These are phyloP conservation scores for Sporothrix curviconia DNA, from an alignment of 2,329 filamentous ascomycete species.

Conservation along the genomic window DNA sequence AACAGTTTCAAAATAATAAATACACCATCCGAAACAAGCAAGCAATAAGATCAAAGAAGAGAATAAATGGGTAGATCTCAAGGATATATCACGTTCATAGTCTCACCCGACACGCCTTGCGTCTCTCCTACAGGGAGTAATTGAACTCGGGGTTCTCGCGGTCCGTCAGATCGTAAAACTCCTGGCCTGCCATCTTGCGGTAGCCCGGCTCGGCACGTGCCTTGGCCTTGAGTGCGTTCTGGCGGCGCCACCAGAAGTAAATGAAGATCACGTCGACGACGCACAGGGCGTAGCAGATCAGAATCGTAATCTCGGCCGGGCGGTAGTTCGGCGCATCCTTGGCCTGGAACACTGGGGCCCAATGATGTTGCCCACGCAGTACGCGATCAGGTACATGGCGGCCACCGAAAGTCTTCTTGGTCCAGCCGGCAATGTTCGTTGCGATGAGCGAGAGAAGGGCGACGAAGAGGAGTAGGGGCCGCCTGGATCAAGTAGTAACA, in stretches of 20 bases:
- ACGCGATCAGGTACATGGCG: slow-evolving; percentile 46
- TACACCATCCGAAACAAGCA: too few relatives aligned
- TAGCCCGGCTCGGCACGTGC: slow-evolving; percentile 49
- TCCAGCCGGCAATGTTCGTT: slow-evolving; percentile 52
- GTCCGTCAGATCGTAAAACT: slow-evolving; percentile 62
- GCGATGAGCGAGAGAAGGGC: slow-evolving; percentile 56
- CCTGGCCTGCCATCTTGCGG: slow-evolving; percentile 57
- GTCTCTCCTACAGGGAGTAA: slow-evolving; percentile 47
- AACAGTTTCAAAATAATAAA: too few relatives aligned
- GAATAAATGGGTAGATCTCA: too few relatives aligned
- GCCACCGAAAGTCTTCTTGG: slow-evolving; percentile 54
- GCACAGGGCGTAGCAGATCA: slow-evolving; percentile 46
- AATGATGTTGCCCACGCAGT: slow-evolving; percentile 47
- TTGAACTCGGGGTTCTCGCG: slow-evolving; percentile 59
- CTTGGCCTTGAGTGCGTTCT: slow-evolving; percentile 54
- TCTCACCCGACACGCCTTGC: too few relatives aligned
- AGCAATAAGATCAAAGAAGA: too few relatives aligned
- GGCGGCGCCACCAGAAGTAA: slow-evolving; percentile 51
- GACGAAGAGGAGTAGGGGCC: slow-evolving; percentile 55
- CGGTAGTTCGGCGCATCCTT: slow-evolving; percentile 53
- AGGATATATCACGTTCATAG: too few relatives aligned
- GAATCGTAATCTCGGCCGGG: slow-evolving; percentile 57
- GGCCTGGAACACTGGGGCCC: slow-evolving; percentile 52
- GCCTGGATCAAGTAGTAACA: slow-evolving; percentile 60
- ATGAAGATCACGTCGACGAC: slow-evolving; percentile 49